These are phyloP conservation scores for Sarocladium oryzae DNA, from an alignment of 2,329 filamentous ascomycete genomes.

Conservation along the genomic window DNA sequence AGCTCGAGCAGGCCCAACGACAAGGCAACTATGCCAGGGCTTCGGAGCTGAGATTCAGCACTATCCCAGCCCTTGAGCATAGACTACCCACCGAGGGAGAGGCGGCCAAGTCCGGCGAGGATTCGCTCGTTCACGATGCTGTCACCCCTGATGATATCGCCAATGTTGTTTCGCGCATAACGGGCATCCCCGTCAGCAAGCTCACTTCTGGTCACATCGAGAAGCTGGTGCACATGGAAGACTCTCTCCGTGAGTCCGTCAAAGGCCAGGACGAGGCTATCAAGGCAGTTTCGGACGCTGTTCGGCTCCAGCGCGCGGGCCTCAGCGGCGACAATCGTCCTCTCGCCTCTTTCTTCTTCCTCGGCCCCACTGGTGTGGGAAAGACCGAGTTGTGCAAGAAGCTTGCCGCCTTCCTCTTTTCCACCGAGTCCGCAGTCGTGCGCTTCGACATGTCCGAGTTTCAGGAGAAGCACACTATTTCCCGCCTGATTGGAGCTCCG, in stretches of 20 bases:
- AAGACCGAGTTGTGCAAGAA: constrained; percentile 98
- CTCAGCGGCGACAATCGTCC: constrained; percentile 87
- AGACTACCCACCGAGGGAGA: constrained; percentile 72
- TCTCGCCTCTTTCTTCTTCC: constrained; percentile 93
- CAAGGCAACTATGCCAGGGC: constrained; percentile 84
- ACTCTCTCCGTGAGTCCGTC: constrained; percentile 73
- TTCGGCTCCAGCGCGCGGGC: constrained; percentile 88
- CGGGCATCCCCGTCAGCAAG: constrained; percentile 88
- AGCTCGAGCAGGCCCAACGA: constrained; percentile 81
- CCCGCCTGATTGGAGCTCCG: constrained; percentile 82
- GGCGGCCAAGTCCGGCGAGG: constrained; percentile 26
- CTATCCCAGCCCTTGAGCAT: constrained; percentile 73
- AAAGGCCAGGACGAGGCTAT: constrained; percentile 93
- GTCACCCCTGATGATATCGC: constrained; percentile 96
- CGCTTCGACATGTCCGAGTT: constrained; percentile 98
- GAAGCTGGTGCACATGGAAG: constrained; percentile 94
- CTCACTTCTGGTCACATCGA: constrained; percentile 90
- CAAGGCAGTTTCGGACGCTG: constrained; percentile 83
- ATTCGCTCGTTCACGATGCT: constrained; percentile 78
- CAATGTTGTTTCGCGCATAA: constrained; percentile 81
- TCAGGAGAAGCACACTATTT: constrained; percentile 94
- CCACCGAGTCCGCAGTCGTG: constrained; percentile 81
- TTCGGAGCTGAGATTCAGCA: constrained; percentile 84
- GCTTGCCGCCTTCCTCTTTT: constrained; percentile 88
- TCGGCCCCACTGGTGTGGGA: constrained; percentile 91